phyloP scores from a whole-genome alignment of 805 yeast species.

The Ogataea polymorpha region DNA sequence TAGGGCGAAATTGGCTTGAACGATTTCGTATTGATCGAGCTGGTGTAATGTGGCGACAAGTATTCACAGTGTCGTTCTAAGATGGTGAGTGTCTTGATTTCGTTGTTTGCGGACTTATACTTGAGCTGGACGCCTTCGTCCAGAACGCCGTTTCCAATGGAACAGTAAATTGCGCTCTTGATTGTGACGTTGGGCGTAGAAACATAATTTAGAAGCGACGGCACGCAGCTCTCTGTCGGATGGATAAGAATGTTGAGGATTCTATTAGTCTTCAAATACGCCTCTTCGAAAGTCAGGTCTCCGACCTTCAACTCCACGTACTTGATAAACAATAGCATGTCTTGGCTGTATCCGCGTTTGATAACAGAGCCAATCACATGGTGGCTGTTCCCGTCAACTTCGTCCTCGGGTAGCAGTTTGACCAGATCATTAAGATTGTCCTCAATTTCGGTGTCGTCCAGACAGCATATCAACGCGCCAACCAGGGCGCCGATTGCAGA shows the following conservation, averaged over 20 bases:
- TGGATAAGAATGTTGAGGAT: slow-evolving; percentile 82
- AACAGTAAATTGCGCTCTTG: slow-evolving; percentile 86
- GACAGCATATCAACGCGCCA: slow-evolving; percentile 78
- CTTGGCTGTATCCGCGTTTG: slow-evolving; percentile 82
- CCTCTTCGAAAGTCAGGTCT: slow-evolving; percentile 89
- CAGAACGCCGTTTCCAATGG: slow-evolving; percentile 70
- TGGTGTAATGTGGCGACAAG: slow-evolving; percentile 41
- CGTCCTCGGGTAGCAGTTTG: slow-evolving; percentile 39
- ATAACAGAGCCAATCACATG: slow-evolving; percentile 72
- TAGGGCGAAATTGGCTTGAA: slow-evolving; percentile 58
- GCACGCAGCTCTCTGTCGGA: slow-evolving; percentile 69
- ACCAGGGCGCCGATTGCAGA: slow-evolving; percentile 93
- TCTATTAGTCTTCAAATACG: slow-evolving; percentile 73
- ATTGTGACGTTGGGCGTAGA: slow-evolving; percentile 91
- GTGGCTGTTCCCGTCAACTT: slow-evolving; percentile 39
- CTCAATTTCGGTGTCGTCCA: slow-evolving; percentile 61
- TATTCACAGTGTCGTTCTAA: slow-evolving; percentile 37
- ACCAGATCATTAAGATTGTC: slow-evolving; percentile 41
- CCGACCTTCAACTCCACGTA: slow-evolving; percentile 76
- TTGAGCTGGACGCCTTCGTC: slow-evolving; percentile 59
- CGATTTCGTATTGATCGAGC: slow-evolving; percentile 20
- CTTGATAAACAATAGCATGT: slow-evolving; percentile 71
- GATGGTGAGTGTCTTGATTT: slow-evolving; percentile 39
- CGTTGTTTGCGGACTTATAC: slow-evolving; percentile 53
- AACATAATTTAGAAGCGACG: slow-evolving; percentile 77